A percentile compares a stretch with the other conserved stretches of the same genome.
These are phyloP conservation scores for Tephrocybe sp. DNA, from an alignment of 768 basidiomycete species.

Conservation along the genomic window DNA sequence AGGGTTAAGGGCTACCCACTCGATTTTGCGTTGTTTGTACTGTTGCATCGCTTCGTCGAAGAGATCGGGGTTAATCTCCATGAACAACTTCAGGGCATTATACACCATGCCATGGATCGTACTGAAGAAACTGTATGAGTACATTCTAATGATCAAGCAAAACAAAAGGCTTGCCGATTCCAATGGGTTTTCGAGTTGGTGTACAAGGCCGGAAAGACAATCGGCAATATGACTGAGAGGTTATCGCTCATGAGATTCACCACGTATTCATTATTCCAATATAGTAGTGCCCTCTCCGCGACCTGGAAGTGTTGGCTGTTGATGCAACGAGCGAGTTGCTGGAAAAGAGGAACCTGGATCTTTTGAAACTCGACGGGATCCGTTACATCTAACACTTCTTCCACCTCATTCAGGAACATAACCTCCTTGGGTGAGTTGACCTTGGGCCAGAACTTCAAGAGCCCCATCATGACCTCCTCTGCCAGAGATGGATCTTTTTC, in stretches of 20 bases:
- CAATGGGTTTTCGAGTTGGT: slow-evolving; percentile 96
- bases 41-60: slow-evolving; percentile 93
- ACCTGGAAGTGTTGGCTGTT: slow-evolving; percentile 99
- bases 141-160: slow-evolving; percentile 2
- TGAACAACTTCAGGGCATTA: slow-evolving; percentile 96
- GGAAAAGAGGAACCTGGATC: slow-evolving; percentile 89
- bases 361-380: slow-evolving; percentile 96
- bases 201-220: slow-evolving; percentile 96
- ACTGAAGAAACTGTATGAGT: slow-evolving; percentile 37
- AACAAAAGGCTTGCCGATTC: slow-evolving; percentile 77
- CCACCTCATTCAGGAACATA: slow-evolving; percentile 99
- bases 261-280: slow-evolving; percentile 99
- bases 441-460: slow-evolving; percentile 98
- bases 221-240: slow-evolving; percentile 80
- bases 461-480: slow-evolving; percentile 92
- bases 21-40: slow-evolving; percentile 83
- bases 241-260: slow-evolving; percentile 99
- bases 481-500: slow-evolving; percentile 93
- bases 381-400: slow-evolving; percentile 97
- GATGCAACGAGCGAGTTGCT: slow-evolving; percentile 93
- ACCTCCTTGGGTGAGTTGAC: slow-evolving; percentile 99
- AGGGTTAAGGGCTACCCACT: slow-evolving; percentile 50
- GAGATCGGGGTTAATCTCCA: slow-evolving; percentile 97
- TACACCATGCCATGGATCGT: slow-evolving; percentile 99
- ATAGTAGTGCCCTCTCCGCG: slow-evolving; percentile 92